These are phyloP conservation scores for Jatropha podagrica DNA, from an alignment of 441 rosid genomes.

Conservation along the genomic window DNA sequence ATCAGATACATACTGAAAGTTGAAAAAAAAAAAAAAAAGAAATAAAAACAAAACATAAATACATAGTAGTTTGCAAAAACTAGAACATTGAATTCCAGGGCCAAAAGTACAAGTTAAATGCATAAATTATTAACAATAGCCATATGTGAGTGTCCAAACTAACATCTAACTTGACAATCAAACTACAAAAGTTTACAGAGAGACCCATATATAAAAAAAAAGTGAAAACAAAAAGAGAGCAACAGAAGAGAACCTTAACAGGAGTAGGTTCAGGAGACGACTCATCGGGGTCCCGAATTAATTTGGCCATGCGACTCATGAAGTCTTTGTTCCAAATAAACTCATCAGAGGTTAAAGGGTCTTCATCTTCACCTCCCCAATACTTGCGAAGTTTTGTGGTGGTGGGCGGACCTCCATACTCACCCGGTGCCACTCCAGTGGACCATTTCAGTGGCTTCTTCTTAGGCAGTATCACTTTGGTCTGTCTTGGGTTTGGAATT, in stretches of 20 bases:
- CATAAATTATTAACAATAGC: too few species aligned
- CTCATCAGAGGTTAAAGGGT: constrained; percentile 80
- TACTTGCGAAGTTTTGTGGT: constrained; percentile 70
- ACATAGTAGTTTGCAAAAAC: neutral
- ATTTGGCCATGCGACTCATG: constrained; percentile 66
- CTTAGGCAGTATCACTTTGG: constrained; percentile 71
- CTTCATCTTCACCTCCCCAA: constrained; percentile 81
- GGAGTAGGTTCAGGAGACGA: constrained; percentile 41
- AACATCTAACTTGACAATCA: neutral
- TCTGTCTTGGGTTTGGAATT: constrained; percentile 37
- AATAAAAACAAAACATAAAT: neutral
- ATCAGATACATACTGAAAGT: neutral
- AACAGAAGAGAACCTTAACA: constrained; percentile 36
- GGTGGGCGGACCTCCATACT: constrained; percentile 85
- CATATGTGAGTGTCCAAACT: neutral
- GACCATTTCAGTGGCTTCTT: constrained; percentile 88
- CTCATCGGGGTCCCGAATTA: constrained; percentile 47
- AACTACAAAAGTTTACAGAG: neutral
- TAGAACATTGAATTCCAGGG: neutral
- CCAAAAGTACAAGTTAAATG: neutral
- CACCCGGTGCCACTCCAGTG: constrained; percentile 83
- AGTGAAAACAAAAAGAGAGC: neutral
- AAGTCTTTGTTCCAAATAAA: constrained; percentile 92
- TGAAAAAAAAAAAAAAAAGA: neutral
- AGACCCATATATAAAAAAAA: neutral